Percentiles rank a stretch among this genome's conserved stretches.
Evolutionary conservation across 306 rosid species (phyloP).

Genomic region (Hylodesmum podocarpum): DNA sequence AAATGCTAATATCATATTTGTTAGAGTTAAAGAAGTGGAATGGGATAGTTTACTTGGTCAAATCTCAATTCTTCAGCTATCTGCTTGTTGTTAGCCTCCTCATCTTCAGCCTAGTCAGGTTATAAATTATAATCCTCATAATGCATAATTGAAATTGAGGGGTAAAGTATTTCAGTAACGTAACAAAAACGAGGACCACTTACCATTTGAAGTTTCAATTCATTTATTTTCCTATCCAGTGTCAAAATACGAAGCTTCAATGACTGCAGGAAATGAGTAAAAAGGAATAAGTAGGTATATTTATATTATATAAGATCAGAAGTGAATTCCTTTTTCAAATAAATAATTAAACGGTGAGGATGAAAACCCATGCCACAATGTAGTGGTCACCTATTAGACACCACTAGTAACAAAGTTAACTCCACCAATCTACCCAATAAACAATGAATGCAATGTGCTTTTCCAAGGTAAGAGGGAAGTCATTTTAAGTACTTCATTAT

Average conservation of each 20-base stretch:
- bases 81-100: slow-evolving; percentile 45
- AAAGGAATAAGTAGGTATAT: slow-evolving; percentile 25
- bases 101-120: slow-evolving; percentile 52
- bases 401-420: slow-evolving; percentile 6
- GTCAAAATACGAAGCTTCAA: slow-evolving; percentile 82
- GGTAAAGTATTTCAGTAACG: slow-evolving; percentile 21
- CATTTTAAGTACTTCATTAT: neutral
- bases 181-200: slow-evolving; percentile 33
- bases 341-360: neutral
- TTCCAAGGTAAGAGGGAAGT: neutral
- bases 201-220: slow-evolving; percentile 71
- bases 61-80: slow-evolving; percentile 12
- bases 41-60: slow-evolving; percentile 53
- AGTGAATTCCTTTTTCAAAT: slow-evolving; percentile 3
- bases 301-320: slow-evolving; percentile 11
- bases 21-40: slow-evolving; percentile 27
- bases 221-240: slow-evolving; percentile 65
- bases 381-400: slow-evolving; percentile 22
- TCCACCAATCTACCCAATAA: slow-evolving; percentile 15
- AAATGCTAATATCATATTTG: slow-evolving; percentile 25
- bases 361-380: slow-evolving; percentile 15
- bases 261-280: slow-evolving; percentile 61
- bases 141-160: slow-evolving; percentile 16
- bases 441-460: neutral
- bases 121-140: slow-evolving; percentile 20